Evolutionary conservation across 495 filamentous ascomycete genomes (phyloP).

Genomic region (Podospora fimiseda): DNA sequence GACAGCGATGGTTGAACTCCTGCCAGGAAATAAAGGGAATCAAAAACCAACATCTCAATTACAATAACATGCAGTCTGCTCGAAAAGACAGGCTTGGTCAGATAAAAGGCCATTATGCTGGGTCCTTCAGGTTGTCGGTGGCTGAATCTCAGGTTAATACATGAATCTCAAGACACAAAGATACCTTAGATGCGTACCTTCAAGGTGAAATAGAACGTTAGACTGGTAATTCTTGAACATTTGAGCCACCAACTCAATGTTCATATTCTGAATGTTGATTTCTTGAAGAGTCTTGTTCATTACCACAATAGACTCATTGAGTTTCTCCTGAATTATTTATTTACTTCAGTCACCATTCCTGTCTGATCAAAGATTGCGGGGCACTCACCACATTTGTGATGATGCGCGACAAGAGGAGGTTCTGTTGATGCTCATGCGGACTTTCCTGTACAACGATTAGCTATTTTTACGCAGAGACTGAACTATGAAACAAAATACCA

Average conservation of each 20-base stretch:
- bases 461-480: background rate
- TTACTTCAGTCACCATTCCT: conserved; percentile 9
- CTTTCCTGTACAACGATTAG: conserved; percentile 58
- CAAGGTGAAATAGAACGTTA: conserved; percentile 93
- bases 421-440: conserved; percentile 97
- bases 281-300: conserved; percentile 91
- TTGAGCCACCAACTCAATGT: conserved; percentile 93
- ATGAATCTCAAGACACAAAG: background rate
- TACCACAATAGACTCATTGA: conserved; percentile 88
- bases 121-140: conserved; percentile 79
- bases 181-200: conserved; percentile 66
- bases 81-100: too few relatives aligned
- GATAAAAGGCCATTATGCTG: too few relatives aligned
- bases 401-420: conserved; percentile 83
- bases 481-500: background rate
- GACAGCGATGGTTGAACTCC: too few relatives aligned
- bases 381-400: conserved; percentile 83
- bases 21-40: too few relatives aligned
- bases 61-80: too few relatives aligned
- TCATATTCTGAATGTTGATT: conserved; percentile 98
- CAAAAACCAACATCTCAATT: too few relatives aligned
- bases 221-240: conserved; percentile 99
- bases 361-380: background rate
- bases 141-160: conserved; percentile 41
- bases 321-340: conserved; percentile 66